phyloP scores from a whole-genome alignment of 1,139 yeast species.

The Arxiozyma slooffiae region DNA sequence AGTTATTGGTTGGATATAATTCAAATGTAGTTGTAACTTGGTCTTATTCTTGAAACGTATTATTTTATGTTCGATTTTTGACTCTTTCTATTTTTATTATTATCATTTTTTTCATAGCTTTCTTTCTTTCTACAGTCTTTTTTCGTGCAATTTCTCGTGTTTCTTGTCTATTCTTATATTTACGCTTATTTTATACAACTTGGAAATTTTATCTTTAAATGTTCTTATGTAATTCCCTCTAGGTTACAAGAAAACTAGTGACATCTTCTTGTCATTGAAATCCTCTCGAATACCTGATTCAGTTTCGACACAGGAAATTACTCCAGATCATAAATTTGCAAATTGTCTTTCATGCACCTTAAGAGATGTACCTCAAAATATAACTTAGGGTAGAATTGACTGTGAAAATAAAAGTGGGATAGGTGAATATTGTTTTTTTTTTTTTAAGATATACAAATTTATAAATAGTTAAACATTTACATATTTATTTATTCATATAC shows the following conservation, averaged over 20 bases:
- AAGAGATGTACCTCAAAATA: no score
- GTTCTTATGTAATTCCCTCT: background rate
- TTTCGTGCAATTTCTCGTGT: background rate
- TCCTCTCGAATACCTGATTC: background rate
- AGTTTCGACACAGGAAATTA: no score
- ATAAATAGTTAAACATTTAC: slow-evolving; percentile 3
- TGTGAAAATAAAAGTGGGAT: no score
- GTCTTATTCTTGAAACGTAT: background rate
- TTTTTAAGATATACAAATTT: slow-evolving; percentile 7
- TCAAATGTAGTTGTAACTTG: background rate
- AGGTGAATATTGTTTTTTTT: background rate
- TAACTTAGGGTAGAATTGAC: background rate
- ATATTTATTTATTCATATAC: slow-evolving; percentile 10
- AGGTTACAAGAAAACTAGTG: background rate
- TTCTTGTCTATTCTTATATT: background rate
- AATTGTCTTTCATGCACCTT: no score
- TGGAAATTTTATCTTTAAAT: background rate
- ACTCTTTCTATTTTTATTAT: background rate
- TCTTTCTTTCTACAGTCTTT: background rate
- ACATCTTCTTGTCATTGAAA: no score
- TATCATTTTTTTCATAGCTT: background rate
- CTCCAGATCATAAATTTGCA: no score
- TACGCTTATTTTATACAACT: background rate
- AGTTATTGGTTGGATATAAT: background rate
- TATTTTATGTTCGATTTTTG: background rate